These are phyloP conservation scores for Quercus bicolor DNA, from an alignment of 306 rosid genomes.

Conservation along the genomic window DNA sequence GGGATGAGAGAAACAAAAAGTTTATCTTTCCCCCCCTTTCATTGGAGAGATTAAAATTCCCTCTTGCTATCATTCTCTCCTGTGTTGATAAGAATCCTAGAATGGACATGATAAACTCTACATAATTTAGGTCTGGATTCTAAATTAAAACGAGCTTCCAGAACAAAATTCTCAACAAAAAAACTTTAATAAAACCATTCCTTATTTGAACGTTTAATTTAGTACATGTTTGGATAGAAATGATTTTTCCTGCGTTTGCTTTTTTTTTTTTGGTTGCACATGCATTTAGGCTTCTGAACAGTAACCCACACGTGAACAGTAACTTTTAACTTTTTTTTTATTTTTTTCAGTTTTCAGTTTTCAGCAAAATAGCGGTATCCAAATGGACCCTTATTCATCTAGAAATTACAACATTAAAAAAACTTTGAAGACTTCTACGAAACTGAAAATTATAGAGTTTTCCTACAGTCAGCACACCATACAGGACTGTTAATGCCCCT, in stretches of 20 bases:
- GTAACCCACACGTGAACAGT: too few species aligned
- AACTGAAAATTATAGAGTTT: not conserved
- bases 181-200: not conserved
- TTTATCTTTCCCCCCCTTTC: constrained; percentile 16
- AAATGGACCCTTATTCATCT: not conserved
- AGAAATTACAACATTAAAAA: not conserved
- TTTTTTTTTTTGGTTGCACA: too few species aligned
- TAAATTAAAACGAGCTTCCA: not conserved
- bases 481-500: not conserved
- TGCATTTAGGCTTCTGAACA: too few species aligned
- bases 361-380: too few species aligned
- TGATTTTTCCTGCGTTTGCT: too few species aligned
- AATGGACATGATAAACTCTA: constrained; percentile 29
- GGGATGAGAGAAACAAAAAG: constrained; percentile 33
- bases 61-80: constrained; percentile 20
- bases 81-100: constrained; percentile 51
- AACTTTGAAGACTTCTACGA: not conserved
- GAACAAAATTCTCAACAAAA: not conserved
- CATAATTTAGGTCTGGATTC: constrained; percentile 5
- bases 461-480: not conserved
- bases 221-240: not conserved
- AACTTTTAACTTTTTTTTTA: too few species aligned
- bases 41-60: constrained; percentile 40
- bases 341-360: too few species aligned
- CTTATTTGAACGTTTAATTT: not conserved